Evolutionary conservation across 2,329 filamentous ascomycete species (phyloP).

Genomic region (Scytalidium sp.): DNA sequence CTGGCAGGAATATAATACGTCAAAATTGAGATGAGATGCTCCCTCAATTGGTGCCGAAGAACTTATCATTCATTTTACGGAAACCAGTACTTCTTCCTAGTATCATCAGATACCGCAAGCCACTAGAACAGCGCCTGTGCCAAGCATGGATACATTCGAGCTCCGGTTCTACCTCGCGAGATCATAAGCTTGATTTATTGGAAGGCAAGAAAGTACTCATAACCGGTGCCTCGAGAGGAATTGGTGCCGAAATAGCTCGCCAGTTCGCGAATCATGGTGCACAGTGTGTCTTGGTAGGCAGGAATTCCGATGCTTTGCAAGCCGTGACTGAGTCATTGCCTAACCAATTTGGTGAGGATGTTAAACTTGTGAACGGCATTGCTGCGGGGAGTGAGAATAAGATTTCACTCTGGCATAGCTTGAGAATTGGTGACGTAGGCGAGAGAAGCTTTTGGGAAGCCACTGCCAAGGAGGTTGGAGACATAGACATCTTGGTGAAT

Average conservation of each 20-base stretch:
- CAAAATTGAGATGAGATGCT: neutral
- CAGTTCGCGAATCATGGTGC: constrained; percentile 64
- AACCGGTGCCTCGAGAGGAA: constrained; percentile 69
- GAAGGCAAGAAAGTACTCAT: constrained; percentile 45
- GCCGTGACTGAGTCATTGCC: constrained; percentile 58
- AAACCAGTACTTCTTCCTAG: neutral
- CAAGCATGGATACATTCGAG: neutral
- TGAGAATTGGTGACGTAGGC: constrained; percentile 24
- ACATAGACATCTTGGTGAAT: constrained; percentile 67
- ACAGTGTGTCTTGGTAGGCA: constrained; percentile 58
- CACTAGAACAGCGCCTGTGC: no score
- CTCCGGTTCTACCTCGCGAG: neutral
- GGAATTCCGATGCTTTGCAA: constrained; percentile 57
- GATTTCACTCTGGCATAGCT: neutral
- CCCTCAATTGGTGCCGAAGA: neutral
- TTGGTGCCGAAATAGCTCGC: constrained; percentile 64
- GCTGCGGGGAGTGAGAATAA: neutral
- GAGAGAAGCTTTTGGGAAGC: constrained; percentile 21
- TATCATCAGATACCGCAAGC: neutral
- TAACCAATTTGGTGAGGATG: neutral
- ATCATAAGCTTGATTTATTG: neutral
- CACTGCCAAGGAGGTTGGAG: constrained; percentile 18
- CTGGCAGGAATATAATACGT: no score
- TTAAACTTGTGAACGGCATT: neutral
- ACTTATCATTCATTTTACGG: neutral